Evolutionary conservation across 2,329 filamentous ascomycete species (phyloP), one percentile per base, ranked within the genome.

Genomic region (Dactylellina drechsleri): DNA sequence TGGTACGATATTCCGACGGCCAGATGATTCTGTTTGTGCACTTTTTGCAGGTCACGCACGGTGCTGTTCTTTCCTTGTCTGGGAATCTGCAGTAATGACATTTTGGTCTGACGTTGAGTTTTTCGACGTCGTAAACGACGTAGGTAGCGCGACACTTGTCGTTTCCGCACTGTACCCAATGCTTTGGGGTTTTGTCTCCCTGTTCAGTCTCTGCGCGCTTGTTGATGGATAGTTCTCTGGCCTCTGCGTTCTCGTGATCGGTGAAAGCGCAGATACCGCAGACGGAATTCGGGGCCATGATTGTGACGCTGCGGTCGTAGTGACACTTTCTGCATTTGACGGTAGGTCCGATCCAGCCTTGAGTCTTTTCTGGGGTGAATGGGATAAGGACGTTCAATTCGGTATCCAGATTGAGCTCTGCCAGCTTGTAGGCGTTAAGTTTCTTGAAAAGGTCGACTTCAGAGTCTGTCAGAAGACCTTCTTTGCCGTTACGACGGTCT

Each of bases 141-240:
- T 86, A 87, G 78, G 86, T 84, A 0, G 82, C 84, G 10, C 84
- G 82, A 78, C 85, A 86, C 7, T 78, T 78, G 0, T 56, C 66
- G n/a, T 81, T 79, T 43, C 75, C 79, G 77, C 85, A 87, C 78
- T 86, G 85, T 0, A 85, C 83, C 85, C 85, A 86, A 15, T 81
- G 80, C 0, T 80, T 81, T 2, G 78, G 76, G 0, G 82, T 83
- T 61, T 47, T 81, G 78, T 43, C 77, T 80, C 77, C 23, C 68
- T 68, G 0, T 79, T 80, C 18, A 83, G 84, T 43, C 36, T 71
- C 72, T 2, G 79, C 74, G 6, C 76, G 74, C 49, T 73, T 58
- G 4, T 47, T 49, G 20, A 62, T 43, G 12, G 50, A 8, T 76
- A 76, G 1, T 68, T 54, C 12, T 79, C 8, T 6, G 76, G 66